These are phyloP conservation scores for Pseudopithomyces maydicus DNA, from an alignment of 2,329 filamentous ascomycete species.

Conservation along the genomic window DNA sequence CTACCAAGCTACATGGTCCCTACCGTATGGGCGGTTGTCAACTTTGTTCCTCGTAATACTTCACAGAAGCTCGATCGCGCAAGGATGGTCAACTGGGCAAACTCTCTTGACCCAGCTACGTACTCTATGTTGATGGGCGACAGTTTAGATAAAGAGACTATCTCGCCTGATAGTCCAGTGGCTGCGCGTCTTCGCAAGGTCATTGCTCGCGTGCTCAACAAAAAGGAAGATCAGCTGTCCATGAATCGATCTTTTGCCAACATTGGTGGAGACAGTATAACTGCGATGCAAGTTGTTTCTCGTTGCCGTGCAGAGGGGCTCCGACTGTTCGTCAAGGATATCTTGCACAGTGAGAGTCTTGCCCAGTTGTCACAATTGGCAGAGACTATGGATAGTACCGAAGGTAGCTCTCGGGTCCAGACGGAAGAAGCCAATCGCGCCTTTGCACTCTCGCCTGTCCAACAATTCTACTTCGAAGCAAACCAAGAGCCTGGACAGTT, in stretches of 20 bases:
- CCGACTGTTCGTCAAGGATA: slow-evolving; percentile 19
- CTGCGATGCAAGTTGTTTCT: slow-evolving; percentile 26
- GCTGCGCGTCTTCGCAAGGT: slow-evolving; percentile 27
- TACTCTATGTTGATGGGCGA: not conserved
- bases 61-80: slow-evolving; percentile 24
- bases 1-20: slow-evolving; percentile 28
- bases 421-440: slow-evolving; percentile 1
- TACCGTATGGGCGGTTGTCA: slow-evolving; percentile 22
- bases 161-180: slow-evolving; percentile 6
- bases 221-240: slow-evolving; percentile 24
- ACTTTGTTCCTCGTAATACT: slow-evolving; percentile 17
- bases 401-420: not conserved
- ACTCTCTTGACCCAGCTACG: not conserved
- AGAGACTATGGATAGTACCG: not conserved
- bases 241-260: slow-evolving; percentile 19
- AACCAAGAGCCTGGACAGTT: slow-evolving; percentile 3
- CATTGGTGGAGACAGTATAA: slow-evolving; percentile 32
- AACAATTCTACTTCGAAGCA: slow-evolving; percentile 19
- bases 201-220: slow-evolving; percentile 31
- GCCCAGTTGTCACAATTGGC: slow-evolving; percentile 6
- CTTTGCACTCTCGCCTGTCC: slow-evolving; percentile 25
- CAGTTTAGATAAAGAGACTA: slow-evolving; percentile 8
- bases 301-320: slow-evolving; percentile 14
- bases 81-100: slow-evolving; percentile 21
- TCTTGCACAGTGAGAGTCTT: slow-evolving; percentile 21